phyloP scores from a whole-genome alignment of 1,139 yeast species.

The Saccharomycopsis hybrid region DNA sequence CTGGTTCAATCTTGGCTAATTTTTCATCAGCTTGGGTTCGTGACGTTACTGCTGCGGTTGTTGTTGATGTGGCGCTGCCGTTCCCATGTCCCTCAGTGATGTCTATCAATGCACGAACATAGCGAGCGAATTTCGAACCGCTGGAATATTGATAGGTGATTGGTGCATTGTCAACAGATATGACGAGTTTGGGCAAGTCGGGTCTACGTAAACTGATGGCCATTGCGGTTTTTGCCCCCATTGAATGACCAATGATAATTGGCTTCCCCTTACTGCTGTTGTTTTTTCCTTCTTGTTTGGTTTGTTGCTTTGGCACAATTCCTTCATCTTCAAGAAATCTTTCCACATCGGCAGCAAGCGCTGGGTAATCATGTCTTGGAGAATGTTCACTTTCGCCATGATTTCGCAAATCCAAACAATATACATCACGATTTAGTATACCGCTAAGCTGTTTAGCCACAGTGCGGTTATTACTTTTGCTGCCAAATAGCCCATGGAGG shows the following conservation, averaged over 20 bases:
- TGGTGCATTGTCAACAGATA: slow-evolving; percentile 90
- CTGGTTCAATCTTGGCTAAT: slow-evolving; percentile 56
- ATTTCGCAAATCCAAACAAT: slow-evolving; percentile 77
- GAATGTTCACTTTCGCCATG: slow-evolving; percentile 88
- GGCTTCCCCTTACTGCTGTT: slow-evolving; percentile 30
- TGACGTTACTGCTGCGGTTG: neutral
- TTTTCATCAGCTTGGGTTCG: slow-evolving; percentile 46
- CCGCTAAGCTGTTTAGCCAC: slow-evolving; percentile 48
- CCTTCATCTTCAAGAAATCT: slow-evolving; percentile 48
- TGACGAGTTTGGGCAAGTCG: slow-evolving; percentile 51
- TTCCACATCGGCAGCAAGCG: slow-evolving; percentile 82
- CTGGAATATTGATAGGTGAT: slow-evolving; percentile 53
- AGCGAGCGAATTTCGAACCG: slow-evolving; percentile 47
- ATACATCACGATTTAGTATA: slow-evolving; percentile 41
- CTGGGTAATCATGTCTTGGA: slow-evolving; percentile 64
- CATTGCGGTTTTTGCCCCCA: slow-evolving; percentile 98
- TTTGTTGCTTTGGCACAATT: slow-evolving; percentile 28
- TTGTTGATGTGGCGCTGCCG: too few relatives aligned
- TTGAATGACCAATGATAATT: slow-evolving; percentile 82
- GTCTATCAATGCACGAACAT: slow-evolving; percentile 55
- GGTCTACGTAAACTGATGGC: slow-evolving; percentile 71
- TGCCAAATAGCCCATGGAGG: slow-evolving; percentile 87
- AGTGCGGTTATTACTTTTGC: slow-evolving; percentile 68
- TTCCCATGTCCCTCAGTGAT: slow-evolving; percentile 33
- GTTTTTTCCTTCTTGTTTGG: slow-evolving; percentile 5